These are phyloP conservation scores for Lactifluus pinguis DNA, from an alignment of 768 basidiomycete species.

Conservation along the genomic window DNA sequence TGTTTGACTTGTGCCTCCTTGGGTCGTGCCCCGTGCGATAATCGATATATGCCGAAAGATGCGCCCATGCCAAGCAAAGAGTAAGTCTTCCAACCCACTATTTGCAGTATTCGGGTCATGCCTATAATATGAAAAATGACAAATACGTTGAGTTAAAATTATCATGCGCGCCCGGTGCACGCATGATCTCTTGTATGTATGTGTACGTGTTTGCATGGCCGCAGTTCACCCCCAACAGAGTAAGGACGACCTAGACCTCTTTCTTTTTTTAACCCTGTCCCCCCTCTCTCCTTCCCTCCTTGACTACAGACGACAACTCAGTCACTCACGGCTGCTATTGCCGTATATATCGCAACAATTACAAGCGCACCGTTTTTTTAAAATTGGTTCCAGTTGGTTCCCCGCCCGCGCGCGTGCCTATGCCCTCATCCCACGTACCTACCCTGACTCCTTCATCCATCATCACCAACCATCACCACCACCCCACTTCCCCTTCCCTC, in stretches of 20 bases:
- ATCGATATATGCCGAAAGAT: neutral
- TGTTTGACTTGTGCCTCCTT: neutral
- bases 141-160: neutral
- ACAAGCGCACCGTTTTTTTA: neutral
- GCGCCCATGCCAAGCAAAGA: neutral
- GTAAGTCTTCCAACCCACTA: neutral
- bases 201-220: too few species aligned
- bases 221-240: too few species aligned
- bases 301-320: neutral
- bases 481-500: neutral
- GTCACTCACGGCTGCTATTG: too few species aligned
- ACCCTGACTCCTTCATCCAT: neutral
- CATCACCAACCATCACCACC: too few species aligned
- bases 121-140: neutral
- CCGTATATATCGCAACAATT: too few species aligned
- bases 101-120: too few species aligned
- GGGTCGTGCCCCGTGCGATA: neutral
- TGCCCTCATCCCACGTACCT: slow-evolving; percentile 8
- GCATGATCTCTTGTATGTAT: too few species aligned
- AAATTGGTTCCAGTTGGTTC: neutral
- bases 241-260: too few species aligned
- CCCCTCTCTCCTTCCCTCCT: neutral
- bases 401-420: neutral
- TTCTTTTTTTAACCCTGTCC: neutral
- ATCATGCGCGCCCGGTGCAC: too few species aligned